Evolutionary conservation across 805 yeast genomes (phyloP).

Genomic region (Starmerella bombicola): DNA sequence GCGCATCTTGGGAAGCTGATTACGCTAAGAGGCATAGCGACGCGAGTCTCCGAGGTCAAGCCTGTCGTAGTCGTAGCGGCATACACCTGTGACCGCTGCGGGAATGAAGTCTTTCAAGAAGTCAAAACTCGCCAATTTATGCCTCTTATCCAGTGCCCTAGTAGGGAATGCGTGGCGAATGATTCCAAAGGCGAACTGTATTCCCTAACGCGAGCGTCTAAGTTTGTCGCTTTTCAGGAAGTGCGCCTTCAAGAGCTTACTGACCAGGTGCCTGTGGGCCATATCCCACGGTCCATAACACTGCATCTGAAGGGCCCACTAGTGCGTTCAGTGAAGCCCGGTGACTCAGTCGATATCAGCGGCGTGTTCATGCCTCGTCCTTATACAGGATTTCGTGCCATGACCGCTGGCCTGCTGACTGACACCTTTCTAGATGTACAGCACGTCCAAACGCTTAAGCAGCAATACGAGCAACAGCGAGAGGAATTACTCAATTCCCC

Average conservation of each 20-base stretch:
- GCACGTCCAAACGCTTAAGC: constrained; percentile 72
- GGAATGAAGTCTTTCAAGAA: constrained; percentile 92
- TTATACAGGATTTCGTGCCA: constrained; percentile 87
- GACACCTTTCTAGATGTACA: constrained; percentile 91
- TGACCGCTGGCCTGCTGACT: constrained; percentile 83
- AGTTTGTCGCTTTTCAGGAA: constrained; percentile 90
- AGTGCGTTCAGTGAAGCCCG: constrained; percentile 80
- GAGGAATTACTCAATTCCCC: constrained; percentile 29
- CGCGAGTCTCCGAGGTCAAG: constrained; percentile 91
- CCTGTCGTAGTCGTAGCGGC: constrained; percentile 87
- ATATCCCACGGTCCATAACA: constrained; percentile 78
- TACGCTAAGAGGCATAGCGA: constrained; percentile 86
- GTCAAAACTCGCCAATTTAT: constrained; percentile 71
- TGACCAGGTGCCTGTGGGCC: constrained; percentile 95
- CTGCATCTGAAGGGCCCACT: constrained; percentile 86
- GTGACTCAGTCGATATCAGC: constrained; percentile 84
- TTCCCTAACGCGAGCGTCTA: constrained; percentile 90
- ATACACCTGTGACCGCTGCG: constrained; percentile 95
- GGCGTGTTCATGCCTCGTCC: constrained; percentile 92
- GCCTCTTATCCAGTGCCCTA: constrained; percentile 80
- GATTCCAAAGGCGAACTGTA: constrained; percentile 78
- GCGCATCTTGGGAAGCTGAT: constrained; percentile 70
- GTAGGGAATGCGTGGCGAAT: constrained; percentile 64
- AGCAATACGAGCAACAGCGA: constrained; percentile 55
- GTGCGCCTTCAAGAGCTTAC: constrained; percentile 89